Percentiles rank a stretch among this genome's conserved stretches.
phyloP scores from a whole-genome alignment of 352 stramenopile genomes.

The Pythium angustatum region DNA sequence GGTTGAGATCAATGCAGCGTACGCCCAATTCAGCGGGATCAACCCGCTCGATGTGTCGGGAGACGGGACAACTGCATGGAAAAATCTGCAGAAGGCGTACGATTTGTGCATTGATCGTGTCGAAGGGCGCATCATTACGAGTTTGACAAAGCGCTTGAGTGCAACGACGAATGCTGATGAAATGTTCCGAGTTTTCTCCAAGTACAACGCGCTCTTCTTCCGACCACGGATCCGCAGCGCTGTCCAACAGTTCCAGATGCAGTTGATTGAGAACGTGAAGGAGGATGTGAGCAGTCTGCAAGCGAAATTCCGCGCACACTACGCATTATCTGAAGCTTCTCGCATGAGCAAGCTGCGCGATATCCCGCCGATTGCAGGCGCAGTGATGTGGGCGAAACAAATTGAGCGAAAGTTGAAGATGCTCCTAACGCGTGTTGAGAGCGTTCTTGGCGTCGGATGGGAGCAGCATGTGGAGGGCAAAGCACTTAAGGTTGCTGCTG shows the following conservation, averaged over 20 bases:
- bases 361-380: slow-evolving; percentile 96
- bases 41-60: slow-evolving; percentile 87
- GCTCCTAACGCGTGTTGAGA: slow-evolving; percentile 95
- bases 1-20: slow-evolving; percentile 88
- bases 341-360: slow-evolving; percentile 94
- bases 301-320: slow-evolving; percentile 93
- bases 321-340: slow-evolving; percentile 95
- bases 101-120: slow-evolving; percentile 91
- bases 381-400: slow-evolving; percentile 99
- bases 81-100: slow-evolving; percentile 88
- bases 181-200: slow-evolving; percentile 97
- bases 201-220: slow-evolving; percentile 98
- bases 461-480: slow-evolving; percentile 97
- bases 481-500: slow-evolving; percentile 90
- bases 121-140: slow-evolving; percentile 91
- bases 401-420: slow-evolving; percentile 99
- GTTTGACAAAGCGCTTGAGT: slow-evolving; percentile 86
- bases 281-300: slow-evolving; percentile 96
- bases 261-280: slow-evolving; percentile 98
- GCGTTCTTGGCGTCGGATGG: slow-evolving; percentile 97
- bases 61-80: slow-evolving; percentile 82
- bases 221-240: slow-evolving; percentile 93
- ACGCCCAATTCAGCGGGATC: slow-evolving; percentile 75
- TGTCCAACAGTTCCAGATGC: slow-evolving; percentile 99
- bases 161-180: slow-evolving; percentile 92